Evolutionary conservation across 2,329 filamentous ascomycete species (phyloP).

Genomic region (Colletotrichum orchidophilum): DNA sequence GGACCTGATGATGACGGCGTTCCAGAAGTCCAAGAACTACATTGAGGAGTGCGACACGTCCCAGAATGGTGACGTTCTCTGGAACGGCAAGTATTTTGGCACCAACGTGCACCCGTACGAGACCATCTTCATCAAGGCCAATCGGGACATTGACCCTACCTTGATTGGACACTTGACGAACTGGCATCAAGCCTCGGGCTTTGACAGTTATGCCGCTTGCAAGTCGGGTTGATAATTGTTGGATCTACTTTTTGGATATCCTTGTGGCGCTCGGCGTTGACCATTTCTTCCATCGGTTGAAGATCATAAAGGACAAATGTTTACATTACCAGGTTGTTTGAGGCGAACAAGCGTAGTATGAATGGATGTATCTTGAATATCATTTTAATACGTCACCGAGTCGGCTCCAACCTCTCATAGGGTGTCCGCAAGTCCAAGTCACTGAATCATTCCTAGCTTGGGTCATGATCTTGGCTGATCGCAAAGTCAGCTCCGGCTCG

Average conservation of each 20-base stretch:
- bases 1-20: slow-evolving; percentile 45
- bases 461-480: not conserved
- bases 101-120: slow-evolving; percentile 49
- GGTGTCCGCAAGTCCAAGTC: accelerated
- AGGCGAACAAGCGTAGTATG: not conserved
- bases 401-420: no score
- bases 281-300: not conserved
- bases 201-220: slow-evolving; percentile 40
- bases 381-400: not conserved
- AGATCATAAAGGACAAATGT: not conserved
- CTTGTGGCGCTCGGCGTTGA: not conserved
- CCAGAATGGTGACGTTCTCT: slow-evolving; percentile 40
- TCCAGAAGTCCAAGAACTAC: slow-evolving; percentile 36
- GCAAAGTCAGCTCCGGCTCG: not conserved
- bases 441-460: accelerated
- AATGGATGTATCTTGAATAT: not conserved
- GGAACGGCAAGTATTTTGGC: slow-evolving; percentile 43
- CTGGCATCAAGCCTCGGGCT: slow-evolving; percentile 40
- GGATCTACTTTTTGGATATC: not conserved
- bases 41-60: slow-evolving; percentile 28
- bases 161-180: slow-evolving; percentile 42
- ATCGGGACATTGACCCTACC: slow-evolving; percentile 41
- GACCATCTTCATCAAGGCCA: slow-evolving; percentile 48
- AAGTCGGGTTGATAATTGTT: not conserved
- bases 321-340: not conserved